Evolutionary conservation across 768 basidiomycete species (phyloP), one percentile per base, ranked within the genome.

Genomic region (Psilocybe sp.): DNA sequence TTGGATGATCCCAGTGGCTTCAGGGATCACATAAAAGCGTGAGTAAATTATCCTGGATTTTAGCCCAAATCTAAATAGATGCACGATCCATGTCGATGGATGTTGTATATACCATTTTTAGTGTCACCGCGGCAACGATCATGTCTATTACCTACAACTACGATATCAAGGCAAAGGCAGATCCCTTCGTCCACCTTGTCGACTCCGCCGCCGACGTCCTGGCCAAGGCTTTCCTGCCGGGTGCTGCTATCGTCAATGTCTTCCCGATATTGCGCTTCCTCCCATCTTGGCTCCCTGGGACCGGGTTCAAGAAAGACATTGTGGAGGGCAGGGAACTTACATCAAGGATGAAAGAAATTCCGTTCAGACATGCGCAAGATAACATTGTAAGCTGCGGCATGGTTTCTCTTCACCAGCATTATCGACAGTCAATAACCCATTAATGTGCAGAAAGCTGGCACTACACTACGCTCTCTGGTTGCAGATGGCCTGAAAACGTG

Each of bases 221-320:
- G 15, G n/a, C 35, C 9, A 31, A 14, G 16, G 13, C 31, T 14
- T 14, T 34, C 35, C 33, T 48, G 5, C 42, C 47, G 14, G 45
- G 39, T 15, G 38, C 39, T 13, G 34, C 39, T 15, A 14, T 51
- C 19, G 36, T 51, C 3, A 39, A 54, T 23, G 44, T 31, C 8
- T 11, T 54, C 31, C 53, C 53, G 2, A 16, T 50, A 11, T 28
- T 54, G 40, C 41, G 52, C 4, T 37, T 49, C 23, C 12, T 49
- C 5, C 52, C 52, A 36, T 9, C 35, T 3, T 54, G 44, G 44
- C 44, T 54, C 10, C 53, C 53, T 9, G 53, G 53, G 8, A 40
- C 37, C 14, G 44, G 32, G 5, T 54, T 54, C 44, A 46, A 53
- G 14, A 28, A 28, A 7, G 23, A 28, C 3, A 28, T 28, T 28